These are phyloP conservation scores for Protostelium mycophagum DNA, from an alignment of 78 protist genomes.

Conservation along the genomic window DNA sequence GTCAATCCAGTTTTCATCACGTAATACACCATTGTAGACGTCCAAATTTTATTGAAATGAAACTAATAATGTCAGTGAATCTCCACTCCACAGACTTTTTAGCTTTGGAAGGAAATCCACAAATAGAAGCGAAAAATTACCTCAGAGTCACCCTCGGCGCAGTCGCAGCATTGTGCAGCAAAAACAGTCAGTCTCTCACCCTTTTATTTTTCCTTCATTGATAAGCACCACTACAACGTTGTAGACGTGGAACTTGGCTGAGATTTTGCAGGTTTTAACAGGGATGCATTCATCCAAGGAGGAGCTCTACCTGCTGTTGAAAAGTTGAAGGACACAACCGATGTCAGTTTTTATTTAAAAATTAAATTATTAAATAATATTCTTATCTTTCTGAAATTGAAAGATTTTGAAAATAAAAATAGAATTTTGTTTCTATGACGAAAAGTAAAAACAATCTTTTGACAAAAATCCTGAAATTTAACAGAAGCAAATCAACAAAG, in stretches of 20 bases:
- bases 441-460: no score
- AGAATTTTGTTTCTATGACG: neutral
- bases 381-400: neutral
- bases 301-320: neutral
- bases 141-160: neutral
- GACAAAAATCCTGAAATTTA: no score
- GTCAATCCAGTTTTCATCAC: neutral
- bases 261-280: neutral
- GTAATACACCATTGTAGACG: neutral
- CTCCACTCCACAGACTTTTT: neutral
- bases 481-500: neutral
- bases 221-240: no score
- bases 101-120: neutral
- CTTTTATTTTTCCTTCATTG: no score
- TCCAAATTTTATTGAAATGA: neutral
- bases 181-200: neutral
- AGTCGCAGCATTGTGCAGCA: neutral
- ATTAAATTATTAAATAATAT: no score
- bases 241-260: neutral
- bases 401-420: no score
- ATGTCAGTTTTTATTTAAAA: neutral
- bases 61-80: neutral
- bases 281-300: neutral
- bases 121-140: neutral
- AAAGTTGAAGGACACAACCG: neutral